Percentiles rank a stretch among this genome's conserved stretches.
phyloP scores from a whole-genome alignment of 2,329 filamentous ascomycete genomes.

The Fusarium mexicanum region DNA sequence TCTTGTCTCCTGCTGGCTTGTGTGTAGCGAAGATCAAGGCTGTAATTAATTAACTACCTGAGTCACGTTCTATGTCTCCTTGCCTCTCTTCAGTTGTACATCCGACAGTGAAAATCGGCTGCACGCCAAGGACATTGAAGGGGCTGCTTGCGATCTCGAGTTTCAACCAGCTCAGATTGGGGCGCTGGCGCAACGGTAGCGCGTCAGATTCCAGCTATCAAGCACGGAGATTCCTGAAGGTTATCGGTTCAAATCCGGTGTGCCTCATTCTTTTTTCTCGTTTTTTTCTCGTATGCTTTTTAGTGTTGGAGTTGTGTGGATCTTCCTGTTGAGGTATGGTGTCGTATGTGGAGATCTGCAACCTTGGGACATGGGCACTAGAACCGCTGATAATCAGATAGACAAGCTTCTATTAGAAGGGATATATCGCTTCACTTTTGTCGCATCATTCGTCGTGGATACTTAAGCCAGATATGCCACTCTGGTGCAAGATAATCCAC shows the following conservation, averaged over 20 bases:
- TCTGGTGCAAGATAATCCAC: neutral
- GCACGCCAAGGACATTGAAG: neutral
- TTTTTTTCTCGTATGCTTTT: neutral
- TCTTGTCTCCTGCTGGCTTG: no score
- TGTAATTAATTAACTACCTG: no score
- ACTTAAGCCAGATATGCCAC: conserved; percentile 19
- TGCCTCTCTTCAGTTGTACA: no score
- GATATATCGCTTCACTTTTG: neutral
- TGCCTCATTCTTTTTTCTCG: neutral
- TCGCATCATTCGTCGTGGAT: neutral
- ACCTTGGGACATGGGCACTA: neutral
- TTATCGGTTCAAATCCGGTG: conserved; percentile 2
- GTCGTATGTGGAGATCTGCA: neutral
- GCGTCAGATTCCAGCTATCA: neutral
- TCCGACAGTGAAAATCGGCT: neutral
- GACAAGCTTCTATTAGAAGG: neutral
- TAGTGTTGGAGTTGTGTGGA: neutral
- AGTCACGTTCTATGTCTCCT: neutral
- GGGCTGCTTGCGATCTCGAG: neutral
- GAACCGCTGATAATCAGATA: neutral
- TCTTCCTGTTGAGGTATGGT: conserved; percentile 1
- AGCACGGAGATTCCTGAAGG: conserved; percentile 1
- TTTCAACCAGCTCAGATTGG: neutral
- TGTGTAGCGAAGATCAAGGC: no score
- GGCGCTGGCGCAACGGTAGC: conserved; percentile 1